Conservation (phyloP, 1,284 basidiomycete genomes). For the Taiwanofungus camphoratus region DNA sequence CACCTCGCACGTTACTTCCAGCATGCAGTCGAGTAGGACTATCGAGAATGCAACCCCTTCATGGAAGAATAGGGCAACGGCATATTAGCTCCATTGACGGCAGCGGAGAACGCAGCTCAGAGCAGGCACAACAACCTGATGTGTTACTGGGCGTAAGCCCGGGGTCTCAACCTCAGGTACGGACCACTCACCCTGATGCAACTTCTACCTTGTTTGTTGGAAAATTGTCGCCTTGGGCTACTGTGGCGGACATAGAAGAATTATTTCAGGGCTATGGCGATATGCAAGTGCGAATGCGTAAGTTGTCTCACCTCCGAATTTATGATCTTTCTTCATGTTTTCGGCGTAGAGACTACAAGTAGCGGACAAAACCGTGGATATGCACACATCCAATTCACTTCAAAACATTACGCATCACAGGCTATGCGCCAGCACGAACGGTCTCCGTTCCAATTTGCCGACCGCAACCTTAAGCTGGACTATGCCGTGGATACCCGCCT, state of each 20-base stretch:
- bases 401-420: not conserved
- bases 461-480: constrained; percentile 1
- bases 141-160: too few species aligned
- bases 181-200: too few species aligned
- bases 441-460: constrained; percentile 1
- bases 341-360: not conserved
- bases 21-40: too few species aligned
- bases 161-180: too few species aligned
- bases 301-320: not conserved
- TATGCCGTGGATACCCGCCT: too few species aligned
- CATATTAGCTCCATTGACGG: too few species aligned
- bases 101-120: too few species aligned
- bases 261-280: constrained; percentile 4
- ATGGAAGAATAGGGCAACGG: too few species aligned
- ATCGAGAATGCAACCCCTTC: too few species aligned
- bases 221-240: constrained; percentile 1
- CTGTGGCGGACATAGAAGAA: not conserved
- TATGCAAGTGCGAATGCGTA: not conserved
- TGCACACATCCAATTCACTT: constrained; percentile 6
- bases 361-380: constrained; percentile 3
- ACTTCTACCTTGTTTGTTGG: constrained; percentile 5
- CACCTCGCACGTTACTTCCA: too few species aligned
- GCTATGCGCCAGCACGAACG: constrained; percentile 1
- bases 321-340: not conserved
- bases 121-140: too few species aligned